These are phyloP conservation scores for Cocos nucifera DNA, from an alignment of 176 grass and related monocot species.

Conservation along the genomic window DNA sequence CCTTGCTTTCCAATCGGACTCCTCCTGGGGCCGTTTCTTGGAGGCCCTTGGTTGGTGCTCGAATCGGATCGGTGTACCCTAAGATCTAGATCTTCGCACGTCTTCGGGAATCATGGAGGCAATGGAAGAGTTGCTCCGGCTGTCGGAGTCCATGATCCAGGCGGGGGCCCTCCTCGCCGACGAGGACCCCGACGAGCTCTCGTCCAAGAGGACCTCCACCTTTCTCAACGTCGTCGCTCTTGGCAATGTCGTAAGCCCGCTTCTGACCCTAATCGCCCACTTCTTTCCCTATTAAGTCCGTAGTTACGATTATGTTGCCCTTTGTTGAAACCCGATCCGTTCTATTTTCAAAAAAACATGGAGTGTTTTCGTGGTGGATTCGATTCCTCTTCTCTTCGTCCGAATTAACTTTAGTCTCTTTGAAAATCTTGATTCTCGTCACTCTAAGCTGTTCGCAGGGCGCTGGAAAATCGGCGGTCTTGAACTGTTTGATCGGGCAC, in stretches of 20 bases:
- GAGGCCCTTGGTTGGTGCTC: no score
- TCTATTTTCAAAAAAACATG: not conserved
- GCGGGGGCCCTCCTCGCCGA: conserved; percentile 53
- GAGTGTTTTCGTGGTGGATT: not conserved
- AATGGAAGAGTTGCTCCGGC: conserved; percentile 62
- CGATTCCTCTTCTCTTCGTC: no score
- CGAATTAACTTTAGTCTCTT: no score
- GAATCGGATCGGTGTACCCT: no score
- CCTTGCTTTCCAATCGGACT: no score
- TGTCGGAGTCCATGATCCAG: conserved; percentile 56
- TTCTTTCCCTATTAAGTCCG: conserved; percentile 1
- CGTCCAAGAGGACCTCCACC: conserved; percentile 31
- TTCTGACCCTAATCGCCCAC: not conserved
- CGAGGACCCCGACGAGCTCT: conserved; percentile 38
- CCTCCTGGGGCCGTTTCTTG: no score
- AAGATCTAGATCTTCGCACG: conserved; percentile 17
- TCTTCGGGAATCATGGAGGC: conserved; percentile 34
- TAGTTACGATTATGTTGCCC: not conserved
- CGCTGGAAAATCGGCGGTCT: conserved; percentile 71
- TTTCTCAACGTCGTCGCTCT: conserved; percentile 75
- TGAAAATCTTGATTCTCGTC: not conserved
- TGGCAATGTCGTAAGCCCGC: conserved; percentile 64
- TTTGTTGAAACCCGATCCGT: not conserved
- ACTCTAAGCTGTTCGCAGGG: conserved; percentile 35
- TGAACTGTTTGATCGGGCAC: conserved; percentile 80